Evolutionary conservation across 176 grass and related monocot genomes (phyloP).

Genomic region (Oryza nivara): DNA sequence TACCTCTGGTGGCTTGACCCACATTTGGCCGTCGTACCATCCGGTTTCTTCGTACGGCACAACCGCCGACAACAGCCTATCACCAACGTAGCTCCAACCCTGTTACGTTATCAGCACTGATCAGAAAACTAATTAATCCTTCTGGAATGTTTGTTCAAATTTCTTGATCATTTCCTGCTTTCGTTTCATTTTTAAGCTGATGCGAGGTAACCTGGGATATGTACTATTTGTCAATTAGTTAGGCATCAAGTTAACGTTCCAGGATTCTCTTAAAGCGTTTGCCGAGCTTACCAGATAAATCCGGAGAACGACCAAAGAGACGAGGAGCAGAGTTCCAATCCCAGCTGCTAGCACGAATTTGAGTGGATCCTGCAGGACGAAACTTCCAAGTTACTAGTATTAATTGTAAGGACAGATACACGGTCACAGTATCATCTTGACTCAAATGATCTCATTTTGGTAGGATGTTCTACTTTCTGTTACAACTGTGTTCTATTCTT

Average conservation of each 20-base stretch:
- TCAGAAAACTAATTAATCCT: not conserved
- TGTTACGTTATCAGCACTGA: constrained; percentile 2
- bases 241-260: not conserved
- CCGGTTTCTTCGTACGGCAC: constrained; percentile 97
- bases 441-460: not conserved
- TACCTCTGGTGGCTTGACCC: constrained; percentile 96
- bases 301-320: constrained; percentile 75
- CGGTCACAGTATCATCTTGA: not conserved
- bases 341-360: constrained; percentile 85
- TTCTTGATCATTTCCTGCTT: not conserved
- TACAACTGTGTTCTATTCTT: no score
- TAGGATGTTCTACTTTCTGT: not conserved
- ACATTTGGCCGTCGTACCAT: constrained; percentile 98
- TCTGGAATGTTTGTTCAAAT: not conserved
- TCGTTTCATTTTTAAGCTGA: not conserved
- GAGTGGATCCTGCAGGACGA: constrained; percentile 67
- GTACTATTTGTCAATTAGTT: not conserved
- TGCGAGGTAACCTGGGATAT: not conserved
- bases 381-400: not conserved
- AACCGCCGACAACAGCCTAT: constrained; percentile 91
- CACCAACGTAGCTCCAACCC: constrained; percentile 98
- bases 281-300: constrained; percentile 70
- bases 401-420: not conserved
- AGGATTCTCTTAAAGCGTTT: no score
- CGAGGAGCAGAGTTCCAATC: constrained; percentile 82